Evolutionary conservation across 306 rosid genomes (phyloP).

Genomic region (Citrullus mucosospermus): DNA sequence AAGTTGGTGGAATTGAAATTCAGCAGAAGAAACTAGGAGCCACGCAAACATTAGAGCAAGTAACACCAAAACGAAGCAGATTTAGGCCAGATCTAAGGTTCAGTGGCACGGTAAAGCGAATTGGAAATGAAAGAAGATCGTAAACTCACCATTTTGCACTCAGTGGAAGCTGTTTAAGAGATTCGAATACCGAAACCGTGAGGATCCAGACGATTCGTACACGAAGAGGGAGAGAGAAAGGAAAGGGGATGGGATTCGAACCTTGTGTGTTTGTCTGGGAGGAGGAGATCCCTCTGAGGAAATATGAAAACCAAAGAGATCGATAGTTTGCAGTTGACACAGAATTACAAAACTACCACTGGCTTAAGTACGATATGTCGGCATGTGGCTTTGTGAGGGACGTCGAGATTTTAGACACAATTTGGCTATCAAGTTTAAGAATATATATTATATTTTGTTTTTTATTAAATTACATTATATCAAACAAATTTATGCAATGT

Average conservation of each 20-base stretch:
- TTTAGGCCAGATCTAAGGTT: constrained; percentile 51
- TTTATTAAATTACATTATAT: too few species aligned
- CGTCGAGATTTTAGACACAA: neutral
- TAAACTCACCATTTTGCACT: constrained; percentile 62
- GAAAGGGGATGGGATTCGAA: neutral
- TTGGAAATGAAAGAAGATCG: constrained; percentile 16
- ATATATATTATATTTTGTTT: too few species aligned
- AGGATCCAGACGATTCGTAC: constrained; percentile 29
- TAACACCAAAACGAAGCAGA: constrained; percentile 24
- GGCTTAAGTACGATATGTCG: neutral
- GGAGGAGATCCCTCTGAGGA: constrained; percentile 6
- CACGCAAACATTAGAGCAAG: constrained; percentile 9
- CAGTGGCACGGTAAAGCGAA: constrained; percentile 7
- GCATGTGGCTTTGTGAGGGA: neutral
- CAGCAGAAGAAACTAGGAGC: neutral
- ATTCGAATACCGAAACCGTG: constrained; percentile 19
- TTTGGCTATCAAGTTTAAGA: neutral
- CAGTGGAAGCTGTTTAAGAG: constrained; percentile 20
- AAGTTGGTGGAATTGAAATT: constrained; percentile 12
- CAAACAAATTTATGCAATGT: too few species aligned
- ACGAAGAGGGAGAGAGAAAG: constrained; percentile 10
- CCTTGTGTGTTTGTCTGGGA: neutral
- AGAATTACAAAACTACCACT: constrained; percentile 50
- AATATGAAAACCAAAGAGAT: constrained; percentile 16
- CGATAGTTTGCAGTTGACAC: constrained; percentile 27